These are phyloP conservation scores for Penicillium cosmopolitanum DNA, from an alignment of 495 filamentous ascomycete species.

Conservation along the genomic window DNA sequence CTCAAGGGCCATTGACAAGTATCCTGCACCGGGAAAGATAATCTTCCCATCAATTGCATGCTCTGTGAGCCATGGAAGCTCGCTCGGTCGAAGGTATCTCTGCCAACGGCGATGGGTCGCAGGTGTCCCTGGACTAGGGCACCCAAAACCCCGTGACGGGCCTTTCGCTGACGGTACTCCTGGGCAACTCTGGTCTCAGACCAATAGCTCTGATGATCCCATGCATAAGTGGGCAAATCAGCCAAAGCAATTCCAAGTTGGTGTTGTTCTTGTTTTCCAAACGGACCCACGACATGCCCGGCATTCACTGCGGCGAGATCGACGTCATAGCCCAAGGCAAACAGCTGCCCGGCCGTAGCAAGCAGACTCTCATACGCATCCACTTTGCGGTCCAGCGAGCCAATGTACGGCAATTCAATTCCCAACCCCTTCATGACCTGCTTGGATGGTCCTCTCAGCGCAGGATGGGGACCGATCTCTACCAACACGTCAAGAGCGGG, in stretches of 20 bases:
- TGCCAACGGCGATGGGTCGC: too few relatives aligned
- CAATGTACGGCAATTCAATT: not conserved
- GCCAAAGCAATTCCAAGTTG: not conserved
- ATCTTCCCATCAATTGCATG: slow-evolving; percentile 38
- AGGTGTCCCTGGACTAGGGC: too few relatives aligned
- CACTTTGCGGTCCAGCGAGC: not conserved
- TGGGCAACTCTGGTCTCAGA: not conserved
- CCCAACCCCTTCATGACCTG: slow-evolving; percentile 17
- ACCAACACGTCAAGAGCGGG: slow-evolving; percentile 28
- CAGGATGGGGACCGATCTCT: slow-evolving; percentile 51
- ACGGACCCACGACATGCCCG: too few relatives aligned
- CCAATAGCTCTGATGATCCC: not conserved
- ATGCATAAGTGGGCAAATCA: too few relatives aligned
- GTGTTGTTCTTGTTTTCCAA: not conserved
- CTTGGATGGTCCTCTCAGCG: slow-evolving; percentile 36
- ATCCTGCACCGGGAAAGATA: slow-evolving; percentile 52
- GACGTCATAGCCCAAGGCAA: not conserved
- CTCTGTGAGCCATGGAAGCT: slow-evolving; percentile 46
- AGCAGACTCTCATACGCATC: not conserved
- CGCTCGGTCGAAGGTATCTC: not conserved
- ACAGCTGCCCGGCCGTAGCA: not conserved
- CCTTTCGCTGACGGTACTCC: not conserved
- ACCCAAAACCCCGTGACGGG: too few relatives aligned
- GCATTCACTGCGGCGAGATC: not conserved
- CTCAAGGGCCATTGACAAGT: slow-evolving; percentile 47